These are phyloP conservation scores for Panicum miliaceum DNA, from an alignment of 176 grass and related monocot species.

Conservation along the genomic window DNA sequence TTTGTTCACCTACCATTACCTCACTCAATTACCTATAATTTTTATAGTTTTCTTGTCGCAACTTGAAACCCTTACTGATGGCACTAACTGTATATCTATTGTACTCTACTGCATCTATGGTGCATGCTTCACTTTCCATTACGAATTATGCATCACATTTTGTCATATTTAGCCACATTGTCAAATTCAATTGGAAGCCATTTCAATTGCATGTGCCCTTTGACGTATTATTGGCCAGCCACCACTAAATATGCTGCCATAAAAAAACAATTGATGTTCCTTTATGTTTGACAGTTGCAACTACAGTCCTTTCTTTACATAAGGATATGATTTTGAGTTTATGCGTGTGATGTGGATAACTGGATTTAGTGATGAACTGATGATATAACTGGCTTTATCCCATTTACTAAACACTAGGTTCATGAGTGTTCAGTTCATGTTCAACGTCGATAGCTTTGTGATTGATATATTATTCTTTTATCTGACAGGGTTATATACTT, in stretches of 20 bases:
- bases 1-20: not conserved
- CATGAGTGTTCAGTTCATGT: conserved; percentile 18
- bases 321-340: conserved; percentile 17
- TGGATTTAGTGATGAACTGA: not conserved
- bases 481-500: conserved; percentile 73
- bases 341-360: not conserved
- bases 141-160: conserved; percentile 32
- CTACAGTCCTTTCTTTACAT: not conserved
- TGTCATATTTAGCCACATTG: not conserved
- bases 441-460: not conserved
- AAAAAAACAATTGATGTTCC: conserved; percentile 1
- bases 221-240: not conserved
- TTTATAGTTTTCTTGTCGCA: not conserved
- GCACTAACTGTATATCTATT: not conserved
- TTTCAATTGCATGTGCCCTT: conserved; percentile 14
- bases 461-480: conserved; percentile 39
- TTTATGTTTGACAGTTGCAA: conserved; percentile 1
- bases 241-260: not conserved
- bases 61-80: conserved; percentile 3
- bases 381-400: not conserved
- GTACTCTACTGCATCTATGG: not conserved
- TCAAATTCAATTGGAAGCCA: not conserved
- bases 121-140: conserved; percentile 19
- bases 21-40: conserved; percentile 20
- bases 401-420: conserved; percentile 14